phyloP scores from a whole-genome alignment of 2,329 filamentous ascomycete genomes.

The Mariannaea elegans region DNA sequence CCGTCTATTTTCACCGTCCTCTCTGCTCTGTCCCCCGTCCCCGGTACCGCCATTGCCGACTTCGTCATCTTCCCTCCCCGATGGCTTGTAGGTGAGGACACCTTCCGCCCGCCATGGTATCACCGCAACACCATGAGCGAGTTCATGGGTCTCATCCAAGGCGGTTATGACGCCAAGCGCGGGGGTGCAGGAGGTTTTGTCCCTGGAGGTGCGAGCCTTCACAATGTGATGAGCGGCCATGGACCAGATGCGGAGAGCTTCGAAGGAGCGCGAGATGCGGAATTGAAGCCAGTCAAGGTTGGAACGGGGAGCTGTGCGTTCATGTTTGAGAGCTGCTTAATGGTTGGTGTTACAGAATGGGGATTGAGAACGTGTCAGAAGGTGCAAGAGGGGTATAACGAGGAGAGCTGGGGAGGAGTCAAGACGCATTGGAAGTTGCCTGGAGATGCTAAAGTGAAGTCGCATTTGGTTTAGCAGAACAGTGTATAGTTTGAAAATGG shows the following conservation, averaged over 20 bases:
- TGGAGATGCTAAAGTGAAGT: constrained; percentile 43
- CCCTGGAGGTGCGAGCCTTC: constrained; percentile 67
- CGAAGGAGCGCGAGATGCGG: constrained; percentile 64
- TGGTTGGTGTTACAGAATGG: constrained; percentile 79
- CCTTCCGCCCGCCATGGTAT: constrained; percentile 78
- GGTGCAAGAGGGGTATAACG: constrained; percentile 74
- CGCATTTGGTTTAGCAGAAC: constrained; percentile 28
- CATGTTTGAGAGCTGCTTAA: constrained; percentile 75
- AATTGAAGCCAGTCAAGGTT: constrained; percentile 65
- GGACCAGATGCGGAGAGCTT: constrained; percentile 67
- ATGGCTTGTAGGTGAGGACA: constrained; percentile 75
- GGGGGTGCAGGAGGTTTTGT: constrained; percentile 63
- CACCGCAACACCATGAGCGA: constrained; percentile 75
- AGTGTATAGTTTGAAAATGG: too few relatives aligned
- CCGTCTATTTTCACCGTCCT: constrained; percentile 81
- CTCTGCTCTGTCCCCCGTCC: constrained; percentile 67
- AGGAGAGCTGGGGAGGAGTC: constrained; percentile 80
- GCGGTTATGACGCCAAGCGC: constrained; percentile 70
- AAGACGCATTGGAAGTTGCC: constrained; percentile 68
- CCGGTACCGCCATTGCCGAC: constrained; percentile 73
- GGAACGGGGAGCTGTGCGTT: constrained; percentile 71
- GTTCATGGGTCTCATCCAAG: constrained; percentile 69
- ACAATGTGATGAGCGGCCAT: constrained; percentile 77
- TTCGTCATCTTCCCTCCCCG: constrained; percentile 78
- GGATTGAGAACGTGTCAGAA: constrained; percentile 67